Conservation (phyloP, 164 flowering plant genomes). For the Brasenia schreberi region DNA sequence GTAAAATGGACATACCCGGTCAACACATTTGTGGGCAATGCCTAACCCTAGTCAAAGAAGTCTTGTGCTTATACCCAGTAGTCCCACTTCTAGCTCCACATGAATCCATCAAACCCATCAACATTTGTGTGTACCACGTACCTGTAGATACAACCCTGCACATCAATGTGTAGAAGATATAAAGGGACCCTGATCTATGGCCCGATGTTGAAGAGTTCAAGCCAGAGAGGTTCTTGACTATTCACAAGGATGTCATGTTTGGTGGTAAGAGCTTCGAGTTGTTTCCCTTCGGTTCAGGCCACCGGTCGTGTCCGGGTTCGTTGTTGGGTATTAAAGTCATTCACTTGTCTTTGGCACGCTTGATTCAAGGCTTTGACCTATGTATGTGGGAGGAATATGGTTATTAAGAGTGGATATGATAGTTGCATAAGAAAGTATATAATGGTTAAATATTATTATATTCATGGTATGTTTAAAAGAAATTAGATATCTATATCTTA, state of each 20-base stretch:
- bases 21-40: too few species aligned
- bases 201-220: neutral
- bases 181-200: neutral
- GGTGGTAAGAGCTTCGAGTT: too few species aligned
- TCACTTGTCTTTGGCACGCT: conserved; percentile 1
- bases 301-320: conserved; percentile 1
- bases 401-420: too few species aligned
- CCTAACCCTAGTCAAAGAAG: neutral
- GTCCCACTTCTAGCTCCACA: neutral
- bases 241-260: too few species aligned
- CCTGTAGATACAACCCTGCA: neutral
- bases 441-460: too few species aligned
- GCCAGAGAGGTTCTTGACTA: conserved; percentile 3
- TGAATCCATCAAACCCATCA: neutral
- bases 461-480: too few species aligned
- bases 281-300: too few species aligned
- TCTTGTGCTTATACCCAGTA: conserved; percentile 3
- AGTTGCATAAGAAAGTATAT: too few species aligned
- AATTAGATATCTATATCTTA: too few species aligned
- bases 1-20: too few species aligned
- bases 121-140: neutral
- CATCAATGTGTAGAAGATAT: neutral
- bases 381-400: too few species aligned
- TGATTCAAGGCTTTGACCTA: too few species aligned
- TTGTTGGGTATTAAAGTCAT: neutral